phyloP scores from a whole-genome alignment of 1,284 basidiomycete genomes.

The Cutaneotrichosporon spelunceum region DNA sequence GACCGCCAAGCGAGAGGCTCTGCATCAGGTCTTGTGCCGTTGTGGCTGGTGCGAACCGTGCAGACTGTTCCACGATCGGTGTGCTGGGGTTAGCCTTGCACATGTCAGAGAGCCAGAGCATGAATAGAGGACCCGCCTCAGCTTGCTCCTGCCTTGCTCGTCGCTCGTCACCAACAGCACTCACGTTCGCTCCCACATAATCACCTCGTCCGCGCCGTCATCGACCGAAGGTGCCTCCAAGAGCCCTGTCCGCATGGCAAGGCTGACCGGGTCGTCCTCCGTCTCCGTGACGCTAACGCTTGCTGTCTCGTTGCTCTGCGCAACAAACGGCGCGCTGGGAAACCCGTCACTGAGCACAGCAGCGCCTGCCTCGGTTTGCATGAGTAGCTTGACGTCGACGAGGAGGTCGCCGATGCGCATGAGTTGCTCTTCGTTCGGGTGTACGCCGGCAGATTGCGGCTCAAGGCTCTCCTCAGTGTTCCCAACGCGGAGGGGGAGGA shows the following conservation, averaged over 20 bases:
- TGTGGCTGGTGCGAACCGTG: neutral
- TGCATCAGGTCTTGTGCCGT: constrained; percentile 30
- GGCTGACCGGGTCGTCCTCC: constrained; percentile 74
- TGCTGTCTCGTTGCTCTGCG: constrained; percentile 52
- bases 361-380: constrained; percentile 28
- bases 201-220: constrained; percentile 47
- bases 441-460: constrained; percentile 44
- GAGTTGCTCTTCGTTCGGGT: constrained; percentile 91
- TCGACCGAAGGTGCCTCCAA: constrained; percentile 53
- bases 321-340: constrained; percentile 29
- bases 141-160: too few relatives aligned
- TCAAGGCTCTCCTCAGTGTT: constrained; percentile 32
- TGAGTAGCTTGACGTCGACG: constrained; percentile 61
- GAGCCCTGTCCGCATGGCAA: constrained; percentile 67
- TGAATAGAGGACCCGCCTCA: neutral
- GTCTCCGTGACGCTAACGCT: constrained; percentile 67
- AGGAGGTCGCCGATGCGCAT: constrained; percentile 88
- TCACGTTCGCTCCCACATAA: constrained; percentile 37
- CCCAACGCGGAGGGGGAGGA: constrained; percentile 69
- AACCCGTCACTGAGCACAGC: constrained; percentile 11
- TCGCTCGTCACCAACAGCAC: neutral
- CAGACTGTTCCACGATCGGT: constrained; percentile 1
- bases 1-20: constrained; percentile 22
- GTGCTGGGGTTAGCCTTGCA: constrained; percentile 8
- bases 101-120: neutral